Conservation (phyloP, 768 basidiomycete genomes). For the Boletus subcaerulescens region DNA sequence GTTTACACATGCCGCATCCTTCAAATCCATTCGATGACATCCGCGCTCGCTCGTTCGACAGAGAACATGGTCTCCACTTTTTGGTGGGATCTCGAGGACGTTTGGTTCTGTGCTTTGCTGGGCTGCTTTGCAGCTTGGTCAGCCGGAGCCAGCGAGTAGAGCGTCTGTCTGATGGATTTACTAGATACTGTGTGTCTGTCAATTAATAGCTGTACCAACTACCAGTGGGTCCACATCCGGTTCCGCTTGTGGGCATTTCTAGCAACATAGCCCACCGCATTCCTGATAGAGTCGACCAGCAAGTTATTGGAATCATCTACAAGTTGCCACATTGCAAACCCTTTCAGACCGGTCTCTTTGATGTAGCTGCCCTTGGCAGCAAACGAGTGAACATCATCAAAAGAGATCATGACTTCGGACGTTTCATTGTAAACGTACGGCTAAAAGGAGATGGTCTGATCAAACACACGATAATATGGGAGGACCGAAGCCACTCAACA, state of each 20-base stretch:
- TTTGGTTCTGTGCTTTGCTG: conserved; percentile 43
- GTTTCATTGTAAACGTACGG: conserved; percentile 61
- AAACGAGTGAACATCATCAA: conserved; percentile 60
- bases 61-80: conserved; percentile 52
- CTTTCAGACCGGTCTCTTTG: conserved; percentile 46
- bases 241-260: neutral
- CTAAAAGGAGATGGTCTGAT: conserved; percentile 33
- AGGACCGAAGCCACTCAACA: conserved; percentile 38
- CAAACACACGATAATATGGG: neutral
- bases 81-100: conserved; percentile 55
- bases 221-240: neutral
- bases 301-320: conserved; percentile 60
- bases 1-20: conserved; percentile 68
- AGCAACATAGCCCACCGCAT: neutral
- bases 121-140: conserved; percentile 26
- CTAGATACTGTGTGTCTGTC: no score
- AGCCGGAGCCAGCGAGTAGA: conserved; percentile 48
- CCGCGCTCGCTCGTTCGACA: conserved; percentile 60
- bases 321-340: conserved; percentile 72
- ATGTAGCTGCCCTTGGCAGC: conserved; percentile 61
- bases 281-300: conserved; percentile 37
- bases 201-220: no score
- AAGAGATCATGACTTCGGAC: conserved; percentile 59
- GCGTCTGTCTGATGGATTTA: conserved; percentile 63
- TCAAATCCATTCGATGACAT: conserved; percentile 51